Base-by-base conservation (phyloP, 1,139 yeast genomes). In the Suhomyces anneliseae region DNA sequence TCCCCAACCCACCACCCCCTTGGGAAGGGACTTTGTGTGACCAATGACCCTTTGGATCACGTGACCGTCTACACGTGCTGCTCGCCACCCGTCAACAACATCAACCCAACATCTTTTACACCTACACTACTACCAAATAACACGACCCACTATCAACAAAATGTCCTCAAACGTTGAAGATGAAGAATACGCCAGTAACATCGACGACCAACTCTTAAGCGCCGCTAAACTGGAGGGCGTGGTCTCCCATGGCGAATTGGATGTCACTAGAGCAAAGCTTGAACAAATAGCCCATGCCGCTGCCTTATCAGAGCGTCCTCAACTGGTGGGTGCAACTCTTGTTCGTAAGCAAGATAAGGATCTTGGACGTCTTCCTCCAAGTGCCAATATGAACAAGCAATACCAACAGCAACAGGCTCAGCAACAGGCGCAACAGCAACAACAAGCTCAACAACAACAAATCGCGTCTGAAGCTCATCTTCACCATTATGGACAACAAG, bases 131-230 rank as follows among this genome's bases (percentile, higher is more conserved):
- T 61, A 57, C 65, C 65, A 55, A 54, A 54, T 52, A 60, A 58
- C 65, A 62, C 62, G 62, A 60, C 57, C 52, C 48, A 38, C 40
- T 38, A 38, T 36, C 48, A 37, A 27, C 31, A 43, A 40, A 24
- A 62, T 63, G 67, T 60, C 69, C 38, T 53, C 57, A 42, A 54
- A 51, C 47, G 59, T 60, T 32, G 66, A 66, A 40, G 74, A 70
- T 51, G 74, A 70, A 52, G 76, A 70, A 52, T 74, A 72, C 56
- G 60, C 77, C 44, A 66, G 66, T 53, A 74, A 73, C 57, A 75
- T 75, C 49, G 79, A 75, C 54, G 79, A 75, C 57, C 79, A 75
- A 57, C 64, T 75, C 48, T 65, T 74, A 41, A 63, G 66, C 40
- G 76, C 68, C 19, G 73, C 66, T 40, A 69, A 69, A 50, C 71